These are phyloP conservation scores for Parathielavia appendiculata DNA, from an alignment of 495 filamentous ascomycete genomes.

Conservation along the genomic window DNA sequence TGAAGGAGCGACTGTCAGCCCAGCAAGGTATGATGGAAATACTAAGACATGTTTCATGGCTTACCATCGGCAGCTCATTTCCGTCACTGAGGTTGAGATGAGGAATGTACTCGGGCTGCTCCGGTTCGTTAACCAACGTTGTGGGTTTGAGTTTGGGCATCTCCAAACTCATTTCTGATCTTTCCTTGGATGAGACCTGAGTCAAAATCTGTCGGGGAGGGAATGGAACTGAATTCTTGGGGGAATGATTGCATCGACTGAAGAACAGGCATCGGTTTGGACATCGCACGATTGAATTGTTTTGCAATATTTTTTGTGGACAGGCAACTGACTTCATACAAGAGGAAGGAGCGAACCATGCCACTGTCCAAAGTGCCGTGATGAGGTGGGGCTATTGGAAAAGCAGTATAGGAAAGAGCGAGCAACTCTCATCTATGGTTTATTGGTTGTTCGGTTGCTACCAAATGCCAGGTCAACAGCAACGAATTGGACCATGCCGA, in stretches of 20 bases:
- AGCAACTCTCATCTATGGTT: no score
- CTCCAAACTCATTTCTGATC: conserved; percentile 36
- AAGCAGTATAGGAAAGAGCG: no score
- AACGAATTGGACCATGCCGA: no score
- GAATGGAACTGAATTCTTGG: not conserved
- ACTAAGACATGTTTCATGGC: conserved; percentile 16
- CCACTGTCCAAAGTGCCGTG: no score
- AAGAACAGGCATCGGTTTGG: conserved; percentile 1
- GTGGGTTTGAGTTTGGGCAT: conserved; percentile 29
- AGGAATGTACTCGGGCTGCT: conserved; percentile 37
- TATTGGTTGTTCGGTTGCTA: no score
- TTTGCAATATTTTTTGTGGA: no score
- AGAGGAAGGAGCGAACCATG: no score
- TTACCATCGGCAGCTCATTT: conserved; percentile 65
- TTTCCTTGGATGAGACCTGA: no score
- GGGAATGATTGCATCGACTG: not conserved
- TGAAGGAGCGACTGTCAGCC: not conserved
- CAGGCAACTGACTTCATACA: not conserved
- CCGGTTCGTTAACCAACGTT: conserved; percentile 26
- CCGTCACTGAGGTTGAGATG: conserved; percentile 65
- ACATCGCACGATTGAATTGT: not conserved
- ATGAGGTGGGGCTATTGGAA: no score
- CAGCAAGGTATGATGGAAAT: not conserved
- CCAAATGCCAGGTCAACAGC: no score
- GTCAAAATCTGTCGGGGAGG: not conserved